Evolutionary conservation across 225 moss, liverwort and hornwort species (phyloP).

Genomic region (Straminergon stramineum): DNA sequence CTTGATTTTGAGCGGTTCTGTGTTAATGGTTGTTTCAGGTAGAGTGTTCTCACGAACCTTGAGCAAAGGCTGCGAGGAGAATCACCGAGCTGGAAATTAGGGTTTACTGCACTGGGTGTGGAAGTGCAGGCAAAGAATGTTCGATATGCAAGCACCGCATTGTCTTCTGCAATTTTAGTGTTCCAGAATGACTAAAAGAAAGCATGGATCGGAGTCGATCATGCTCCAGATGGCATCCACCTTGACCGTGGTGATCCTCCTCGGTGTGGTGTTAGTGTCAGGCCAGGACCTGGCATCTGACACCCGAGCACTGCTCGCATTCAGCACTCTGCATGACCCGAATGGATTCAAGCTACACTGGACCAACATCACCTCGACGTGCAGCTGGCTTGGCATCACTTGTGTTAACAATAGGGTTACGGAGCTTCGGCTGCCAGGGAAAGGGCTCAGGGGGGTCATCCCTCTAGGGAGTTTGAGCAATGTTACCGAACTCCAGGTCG

Average conservation of each 20-base stretch:
- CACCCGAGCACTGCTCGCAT: constrained; percentile 11
- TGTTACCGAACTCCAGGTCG: constrained; percentile 49
- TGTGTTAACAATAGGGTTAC: constrained; percentile 21
- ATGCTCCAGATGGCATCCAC: not conserved
- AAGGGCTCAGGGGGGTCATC: constrained; percentile 17
- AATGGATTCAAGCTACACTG: constrained; percentile 24
- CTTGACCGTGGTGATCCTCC: not conserved
- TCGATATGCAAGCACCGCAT: not conserved
- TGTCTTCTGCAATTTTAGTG: not conserved
- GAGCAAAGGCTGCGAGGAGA: not conserved
- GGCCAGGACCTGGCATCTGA: constrained; percentile 30
- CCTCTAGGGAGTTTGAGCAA: constrained; percentile 41
- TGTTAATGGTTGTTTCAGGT: not conserved
- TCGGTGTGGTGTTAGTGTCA: constrained; percentile 1
- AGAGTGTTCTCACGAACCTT: not conserved
- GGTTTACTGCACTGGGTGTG: not conserved
- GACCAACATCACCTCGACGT: constrained; percentile 17
- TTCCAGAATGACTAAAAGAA: constrained; percentile 5
- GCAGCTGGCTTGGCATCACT: constrained; percentile 33
- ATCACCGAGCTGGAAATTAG: not conserved
- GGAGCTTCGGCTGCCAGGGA: constrained; percentile 26
- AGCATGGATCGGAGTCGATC: constrained; percentile 11
- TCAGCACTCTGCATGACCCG: constrained; percentile 12
- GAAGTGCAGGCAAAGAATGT: not conserved
- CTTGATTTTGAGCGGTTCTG: not conserved